Conservation (phyloP, 2,329 filamentous ascomycete species). For the Chrysosporium queenslandicum region DNA sequence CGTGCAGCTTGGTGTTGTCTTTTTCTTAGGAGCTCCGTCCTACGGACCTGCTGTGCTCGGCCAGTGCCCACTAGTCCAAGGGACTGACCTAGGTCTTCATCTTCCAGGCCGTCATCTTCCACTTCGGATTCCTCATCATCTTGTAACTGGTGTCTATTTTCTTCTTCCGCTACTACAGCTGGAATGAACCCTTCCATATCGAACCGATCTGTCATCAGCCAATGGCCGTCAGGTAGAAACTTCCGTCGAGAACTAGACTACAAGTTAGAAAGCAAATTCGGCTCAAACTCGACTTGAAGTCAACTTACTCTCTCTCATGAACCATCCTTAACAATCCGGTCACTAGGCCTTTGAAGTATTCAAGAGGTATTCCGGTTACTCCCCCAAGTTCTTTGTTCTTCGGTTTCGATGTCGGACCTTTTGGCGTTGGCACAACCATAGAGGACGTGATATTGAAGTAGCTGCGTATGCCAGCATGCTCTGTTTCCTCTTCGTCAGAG, state of each 20-base stretch:
- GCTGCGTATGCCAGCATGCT: conserved; percentile 36
- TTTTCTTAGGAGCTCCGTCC: conserved; percentile 52
- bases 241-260: conserved; percentile 58
- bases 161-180: conserved; percentile 79
- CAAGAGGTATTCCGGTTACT: conserved; percentile 62
- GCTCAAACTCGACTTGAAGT: conserved; percentile 4
- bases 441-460: conserved; percentile 34
- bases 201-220: conserved; percentile 83
- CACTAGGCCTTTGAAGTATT: conserved; percentile 68
- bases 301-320: conserved; percentile 66
- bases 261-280: not conserved
- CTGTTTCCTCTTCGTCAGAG: conserved; percentile 32
- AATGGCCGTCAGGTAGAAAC: conserved; percentile 75
- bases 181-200: conserved; percentile 82
- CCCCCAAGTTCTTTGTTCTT: conserved; percentile 46
- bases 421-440: conserved; percentile 19
- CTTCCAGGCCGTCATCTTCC: conserved; percentile 28
- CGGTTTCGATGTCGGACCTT: conserved; percentile 30
- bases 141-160: conserved; percentile 59
- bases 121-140: conserved; percentile 49
- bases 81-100: conserved; percentile 28
- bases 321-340: conserved; percentile 75
- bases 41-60: conserved; percentile 52
- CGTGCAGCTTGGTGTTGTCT: conserved; percentile 58
- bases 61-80: conserved; percentile 46